Evolutionary conservation across 2,329 filamentous ascomycete species (phyloP).

Genomic region (Orbilia quercus): DNA sequence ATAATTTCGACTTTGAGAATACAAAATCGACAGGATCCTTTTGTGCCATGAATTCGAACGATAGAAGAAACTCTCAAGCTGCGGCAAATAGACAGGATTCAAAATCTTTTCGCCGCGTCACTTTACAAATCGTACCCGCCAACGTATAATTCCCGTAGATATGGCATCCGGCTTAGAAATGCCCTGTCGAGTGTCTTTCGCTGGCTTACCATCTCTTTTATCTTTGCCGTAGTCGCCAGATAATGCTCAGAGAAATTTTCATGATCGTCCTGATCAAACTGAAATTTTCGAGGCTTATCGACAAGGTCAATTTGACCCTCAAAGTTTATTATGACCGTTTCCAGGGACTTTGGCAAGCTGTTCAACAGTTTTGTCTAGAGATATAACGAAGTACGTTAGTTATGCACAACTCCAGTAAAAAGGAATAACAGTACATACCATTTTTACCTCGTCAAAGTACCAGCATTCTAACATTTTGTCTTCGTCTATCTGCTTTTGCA

Average conservation of each 20-base stretch:
- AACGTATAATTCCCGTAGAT: slow-evolving; percentile 17
- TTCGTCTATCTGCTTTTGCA: neutral
- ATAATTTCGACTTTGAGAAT: too few relatives aligned
- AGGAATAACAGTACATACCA: slow-evolving; percentile 26
- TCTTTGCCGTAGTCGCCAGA: neutral
- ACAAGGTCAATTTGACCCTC: slow-evolving; percentile 35
- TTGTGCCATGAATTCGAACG: too few relatives aligned
- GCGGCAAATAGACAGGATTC: too few relatives aligned
- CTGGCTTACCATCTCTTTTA: slow-evolving; percentile 26
- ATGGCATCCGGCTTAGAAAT: slow-evolving; percentile 22
- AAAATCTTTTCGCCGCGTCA: neutral
- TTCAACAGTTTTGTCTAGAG: slow-evolving; percentile 20
- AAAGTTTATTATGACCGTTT: slow-evolving; percentile 23
- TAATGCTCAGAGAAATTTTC: neutral
- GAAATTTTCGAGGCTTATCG: slow-evolving; percentile 29
- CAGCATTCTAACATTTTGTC: slow-evolving; percentile 3
- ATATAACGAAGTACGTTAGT: slow-evolving; percentile 6
- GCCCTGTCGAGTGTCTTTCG: slow-evolving; percentile 7
- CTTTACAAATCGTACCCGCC: slow-evolving; percentile 30
- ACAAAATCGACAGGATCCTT: too few relatives aligned
- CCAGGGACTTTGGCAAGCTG: slow-evolving; percentile 14
- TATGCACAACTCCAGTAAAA: neutral
- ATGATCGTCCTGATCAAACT: slow-evolving; percentile 16
- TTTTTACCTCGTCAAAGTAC: slow-evolving; percentile 28
- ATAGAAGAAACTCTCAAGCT: too few relatives aligned